These are phyloP conservation scores for Sequoiadendron giganteum DNA, from an alignment of 75 land plant species.

Conservation along the genomic window DNA sequence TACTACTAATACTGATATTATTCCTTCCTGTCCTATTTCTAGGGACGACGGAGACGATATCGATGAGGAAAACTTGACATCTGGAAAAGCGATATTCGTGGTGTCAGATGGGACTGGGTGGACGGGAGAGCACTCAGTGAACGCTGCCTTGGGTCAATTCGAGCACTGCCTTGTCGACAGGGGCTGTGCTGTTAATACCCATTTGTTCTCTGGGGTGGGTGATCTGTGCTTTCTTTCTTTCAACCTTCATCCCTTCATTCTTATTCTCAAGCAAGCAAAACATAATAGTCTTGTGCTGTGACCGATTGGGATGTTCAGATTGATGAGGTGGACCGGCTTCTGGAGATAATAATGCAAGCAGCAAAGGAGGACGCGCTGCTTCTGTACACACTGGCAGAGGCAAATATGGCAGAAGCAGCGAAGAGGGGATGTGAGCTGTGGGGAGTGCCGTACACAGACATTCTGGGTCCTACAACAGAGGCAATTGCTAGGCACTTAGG, in stretches of 20 bases:
- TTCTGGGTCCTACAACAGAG: constrained; percentile 84
- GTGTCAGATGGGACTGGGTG: constrained; percentile 98
- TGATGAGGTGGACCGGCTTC: constrained; percentile 65
- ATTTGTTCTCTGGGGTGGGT: constrained; percentile 88
- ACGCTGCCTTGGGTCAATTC: constrained; percentile 95
- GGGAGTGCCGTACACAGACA: constrained; percentile 70
- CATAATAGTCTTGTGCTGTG: not conserved
- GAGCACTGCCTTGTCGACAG: constrained; percentile 82
- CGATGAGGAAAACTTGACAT: constrained; percentile 21
- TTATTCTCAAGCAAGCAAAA: not conserved
- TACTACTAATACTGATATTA: not conserved
- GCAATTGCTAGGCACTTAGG: constrained; percentile 79
- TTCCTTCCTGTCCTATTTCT: not conserved
- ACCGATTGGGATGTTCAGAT: constrained; percentile 38
- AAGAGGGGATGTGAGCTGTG: constrained; percentile 75
- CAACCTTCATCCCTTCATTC: too few relatives aligned
- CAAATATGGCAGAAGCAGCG: constrained; percentile 87
- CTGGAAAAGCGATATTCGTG: constrained; percentile 76
- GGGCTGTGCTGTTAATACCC: constrained; percentile 82
- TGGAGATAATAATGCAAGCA: constrained; percentile 86
- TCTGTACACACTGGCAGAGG: constrained; percentile 89
- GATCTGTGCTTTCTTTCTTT: not conserved
- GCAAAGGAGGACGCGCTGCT: constrained; percentile 80
- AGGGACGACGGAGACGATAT: constrained; percentile 23
- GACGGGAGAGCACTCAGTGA: constrained; percentile 95